Base-by-base conservation (phyloP, 1,284 basidiomycete genomes). In the Coriolopsis trogii region DNA sequence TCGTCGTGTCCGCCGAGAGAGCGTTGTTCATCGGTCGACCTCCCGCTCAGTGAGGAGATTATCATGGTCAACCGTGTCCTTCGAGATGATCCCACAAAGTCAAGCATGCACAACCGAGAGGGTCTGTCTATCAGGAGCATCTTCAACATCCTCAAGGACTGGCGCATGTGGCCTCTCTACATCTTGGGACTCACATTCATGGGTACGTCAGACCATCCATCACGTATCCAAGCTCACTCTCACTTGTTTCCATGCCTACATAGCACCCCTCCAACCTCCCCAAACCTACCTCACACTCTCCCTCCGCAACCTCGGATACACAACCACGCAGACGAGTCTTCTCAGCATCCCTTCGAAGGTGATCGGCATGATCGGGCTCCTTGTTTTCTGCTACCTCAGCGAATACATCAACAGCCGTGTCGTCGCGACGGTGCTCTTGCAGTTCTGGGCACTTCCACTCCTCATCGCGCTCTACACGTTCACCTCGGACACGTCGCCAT, bases 91-190 rank as follows among this genome's bases (percentile, higher is more conserved):
- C 87, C 83, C 2, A 73, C 78, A 12, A 87, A 90, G 74, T 80
- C 81, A 4, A 80, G 83, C 56, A 91, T 91, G 89, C 87, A 91
- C 70, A 92, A 92, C 57, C 81, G 89, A 21, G 79, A 91, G 66
- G 84, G 83, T 1, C 65, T 91, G n/a, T 73, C 77, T 0, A 26
- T 77, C 10, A 75, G 71, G 59, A 77, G 78, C 49, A 71, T 89
- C 7, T 85, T 77, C 75, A 67, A 65, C 16, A 78, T 81, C 2
- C 49, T 89, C 3, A 76, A 73, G 33, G 86, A 90, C 62, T 87
- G 81, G 60, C 80, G 84, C 54, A 68, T 89, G 53, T 90, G 87
- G 85, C 87, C 87, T 0, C 55, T 89, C 23, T 89, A 89, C 59
- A 69, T 84, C 10, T 64, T 87, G 67, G 81, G 70, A 24, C 62